Evolutionary conservation across 345 rosid genomes (phyloP), one percentile per base, ranked within the genome.

Genomic region (Microcos paniculata): DNA sequence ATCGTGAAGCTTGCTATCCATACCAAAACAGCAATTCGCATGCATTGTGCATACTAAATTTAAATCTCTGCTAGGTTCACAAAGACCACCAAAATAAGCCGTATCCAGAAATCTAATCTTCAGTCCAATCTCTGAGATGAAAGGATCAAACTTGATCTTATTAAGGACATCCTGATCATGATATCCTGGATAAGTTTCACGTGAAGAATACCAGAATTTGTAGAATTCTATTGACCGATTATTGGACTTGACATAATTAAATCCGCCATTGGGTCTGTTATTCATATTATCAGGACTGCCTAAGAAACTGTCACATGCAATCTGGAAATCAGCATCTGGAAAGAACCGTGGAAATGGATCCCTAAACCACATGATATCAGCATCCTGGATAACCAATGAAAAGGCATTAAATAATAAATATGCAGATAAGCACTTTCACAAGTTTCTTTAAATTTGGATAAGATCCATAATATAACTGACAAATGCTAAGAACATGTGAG

Each of bases 81-180:
- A 94, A 70, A 94, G 90, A 62, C 97, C 98, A 26, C 94, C 92
- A 64, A 91, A 84, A 57, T 82, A 88, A 19, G 74, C 86, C 0
- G 98, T 91, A 68, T 90, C 90, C 1, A 91, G 82, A 74, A 90
- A 94, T 70, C 81, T 88, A 74, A 94, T 85, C 62, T 64, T 65
- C 18, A 94, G 57, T 40, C 89, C 84, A 19, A 88, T 72, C 10
- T 79, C 33, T 0, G 66, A 6, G 33, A 88, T 70, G 64, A 74
- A 69, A 7, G 84, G 76, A 38, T 88, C 35, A 1, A 24, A 74
- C 78, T 92, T 91, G 80, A 94, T 94, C 77, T 28, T 62, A 80
- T 94, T 89, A 33, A 91, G 84, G 59, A 94, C 98, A 78, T 91
- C 97, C 77, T 94, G 97, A 67, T 91, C 98, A 53, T 91, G 95